Evolutionary conservation across 2,329 filamentous ascomycete genomes (phyloP).

Genomic region (Phyllosticta citrichinensis): DNA sequence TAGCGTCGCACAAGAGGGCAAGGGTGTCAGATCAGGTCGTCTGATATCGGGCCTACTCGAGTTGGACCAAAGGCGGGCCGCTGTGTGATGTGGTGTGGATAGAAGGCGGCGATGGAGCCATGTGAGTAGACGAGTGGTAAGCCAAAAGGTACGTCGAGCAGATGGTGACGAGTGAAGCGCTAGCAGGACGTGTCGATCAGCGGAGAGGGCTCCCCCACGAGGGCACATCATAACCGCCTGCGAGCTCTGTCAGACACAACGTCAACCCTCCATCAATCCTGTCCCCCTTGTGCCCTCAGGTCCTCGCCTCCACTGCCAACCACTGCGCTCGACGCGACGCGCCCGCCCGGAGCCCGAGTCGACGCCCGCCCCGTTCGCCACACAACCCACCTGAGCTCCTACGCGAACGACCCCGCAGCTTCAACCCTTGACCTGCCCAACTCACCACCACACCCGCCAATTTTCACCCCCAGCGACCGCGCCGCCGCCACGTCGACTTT

Average conservation of each 20-base stretch:
- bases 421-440: slow-evolving; percentile 1
- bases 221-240: slow-evolving; percentile 6
- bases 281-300: not conserved
- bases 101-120: not conserved
- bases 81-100: not conserved
- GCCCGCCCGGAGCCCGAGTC: not conserved
- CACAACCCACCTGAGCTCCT: not conserved
- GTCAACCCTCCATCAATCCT: slow-evolving; percentile 8
- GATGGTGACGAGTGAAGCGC: not conserved
- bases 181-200: not conserved
- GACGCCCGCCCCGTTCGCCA: slow-evolving; percentile 1
- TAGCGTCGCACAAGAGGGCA: slow-evolving; percentile 6
- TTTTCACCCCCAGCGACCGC: not conserved
- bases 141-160: not conserved
- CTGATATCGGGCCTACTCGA: not conserved
- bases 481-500: not conserved
- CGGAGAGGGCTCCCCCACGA: not conserved
- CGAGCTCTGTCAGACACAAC: slow-evolving; percentile 4
- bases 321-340: slow-evolving; percentile 2
- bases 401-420: slow-evolving; percentile 6
- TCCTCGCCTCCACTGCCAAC: not conserved
- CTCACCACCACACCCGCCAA: slow-evolving; percentile 1
- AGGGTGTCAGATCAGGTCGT: slow-evolving; percentile 1
- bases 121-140: not conserved
- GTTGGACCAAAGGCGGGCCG: not conserved